These are phyloP conservation scores for Nothophoma quercina DNA, from an alignment of 2,329 filamentous ascomycete species.

Conservation along the genomic window DNA sequence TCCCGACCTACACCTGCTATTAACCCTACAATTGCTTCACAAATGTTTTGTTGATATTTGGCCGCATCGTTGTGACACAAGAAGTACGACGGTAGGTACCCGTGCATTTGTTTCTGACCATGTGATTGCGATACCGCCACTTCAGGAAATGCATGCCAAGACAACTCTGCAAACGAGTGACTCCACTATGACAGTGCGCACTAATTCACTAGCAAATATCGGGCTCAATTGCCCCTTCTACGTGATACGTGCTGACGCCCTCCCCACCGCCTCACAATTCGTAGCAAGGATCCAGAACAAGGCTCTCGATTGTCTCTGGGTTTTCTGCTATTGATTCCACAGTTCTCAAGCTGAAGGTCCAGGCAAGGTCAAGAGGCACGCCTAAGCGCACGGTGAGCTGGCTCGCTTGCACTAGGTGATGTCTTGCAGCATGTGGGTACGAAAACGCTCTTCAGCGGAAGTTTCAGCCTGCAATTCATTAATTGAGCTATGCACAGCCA, in stretches of 20 bases:
- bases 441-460: slow-evolving; percentile 8
- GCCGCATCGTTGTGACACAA: neutral
- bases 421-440: slow-evolving; percentile 22
- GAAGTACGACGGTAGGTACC: slow-evolving; percentile 26
- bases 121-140: slow-evolving; percentile 22
- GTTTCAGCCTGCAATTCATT: slow-evolving; percentile 2
- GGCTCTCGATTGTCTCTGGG: neutral
- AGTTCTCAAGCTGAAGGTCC: neutral
- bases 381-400: slow-evolving; percentile 20
- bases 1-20: neutral
- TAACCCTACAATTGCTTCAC: slow-evolving; percentile 11
- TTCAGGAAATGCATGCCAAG: slow-evolving; percentile 23
- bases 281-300: slow-evolving; percentile 1
- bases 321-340: slow-evolving; percentile 7
- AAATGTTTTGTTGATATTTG: slow-evolving; percentile 2
- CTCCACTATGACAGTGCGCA: slow-evolving; percentile 21
- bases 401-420: slow-evolving; percentile 21
- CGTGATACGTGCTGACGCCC: slow-evolving; percentile 8
- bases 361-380: slow-evolving; percentile 7
- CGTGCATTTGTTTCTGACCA: slow-evolving; percentile 18
- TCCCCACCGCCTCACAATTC: slow-evolving; percentile 15
- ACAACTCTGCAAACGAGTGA: slow-evolving; percentile 16
- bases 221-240: slow-evolving; percentile 5
- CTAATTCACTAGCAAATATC: slow-evolving; percentile 21
- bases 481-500: slow-evolving; percentile 1